Base-by-base conservation (phyloP, 2,329 filamentous ascomycete genomes). In the Pestalotiopsis sp. region DNA sequence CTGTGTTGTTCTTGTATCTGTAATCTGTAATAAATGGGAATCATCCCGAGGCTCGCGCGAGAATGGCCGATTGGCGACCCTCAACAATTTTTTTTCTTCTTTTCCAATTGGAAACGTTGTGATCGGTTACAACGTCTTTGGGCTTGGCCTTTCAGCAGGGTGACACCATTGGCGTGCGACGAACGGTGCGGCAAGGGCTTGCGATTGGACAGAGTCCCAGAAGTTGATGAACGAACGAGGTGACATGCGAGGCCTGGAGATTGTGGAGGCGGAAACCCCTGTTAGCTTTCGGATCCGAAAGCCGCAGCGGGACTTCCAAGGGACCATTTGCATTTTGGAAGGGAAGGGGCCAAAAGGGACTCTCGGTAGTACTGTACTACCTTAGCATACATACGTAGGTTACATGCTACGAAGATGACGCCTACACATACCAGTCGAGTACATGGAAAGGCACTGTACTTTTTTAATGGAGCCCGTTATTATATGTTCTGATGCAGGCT, bases 251-350 rank as follows among this genome's bases (percentile, higher is more conserved):
- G 23, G 14, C 14, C 57, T 27, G 27, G 23, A 31, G 27, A 31
- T 31, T 59, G 57, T 59, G 57, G 57, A 59, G 57, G 23, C 23
- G 25, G 25, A 59, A 59, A 27, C 57, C 57, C 57, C 57, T 59
- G 57, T 31, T 59, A 59, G 57, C 27, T 59, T 31, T 59, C 57
- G 57, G 57, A 59, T 59, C 57, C 57, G 57, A 59, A 59, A 59
- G 57, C 57, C 57, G 23, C 57, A 31, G 23, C 27, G 57, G 57
- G 45, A 52, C 45, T 14, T 9, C 45, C 45, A 52, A 9, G 45
- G 45, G 45, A 49, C 45, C 45, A 52, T n/a, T 52, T 52, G 14
- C 45, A 52, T n/a, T 52, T 52, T 14, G 27, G 27, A 27, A 27
- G 27, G 27, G 27, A 31, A 6, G 27, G 27, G 27, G 27, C 27